Evolutionary conservation across 257 asterid species (phyloP), one percentile per base, ranked within the genome.

Genomic region (Solanum okadae): DNA sequence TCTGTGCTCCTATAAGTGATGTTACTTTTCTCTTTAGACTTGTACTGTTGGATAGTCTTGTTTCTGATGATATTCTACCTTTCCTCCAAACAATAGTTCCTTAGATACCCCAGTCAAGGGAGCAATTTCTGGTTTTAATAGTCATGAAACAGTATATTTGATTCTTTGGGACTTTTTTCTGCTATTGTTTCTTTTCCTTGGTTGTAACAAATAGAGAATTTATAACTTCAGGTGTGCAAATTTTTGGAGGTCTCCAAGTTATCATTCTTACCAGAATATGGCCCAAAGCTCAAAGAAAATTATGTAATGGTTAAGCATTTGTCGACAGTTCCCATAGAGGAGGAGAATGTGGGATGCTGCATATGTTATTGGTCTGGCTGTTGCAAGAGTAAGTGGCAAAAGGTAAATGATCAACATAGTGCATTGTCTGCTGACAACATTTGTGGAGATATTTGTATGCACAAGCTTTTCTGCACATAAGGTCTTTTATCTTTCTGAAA

Each of bases 181-280:
- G 85, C 37, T 49, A 18, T 46, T 81, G 70, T 31, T 89, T 75
- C 33, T 27, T 86, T 86, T 76, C 68, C 37, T 20, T 71, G 71
- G 70, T 22, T 86, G 72, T 81, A 29, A 81, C 68, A 81, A 15
- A 16, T 81, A 81, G 86, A 81, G 68, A 20, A 67, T 63, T 75
- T 27, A 18, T 20, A 75, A 68, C 89, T 86, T 84, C 86, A 96
- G 99, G 99, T 97, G 52, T 95, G 98, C 95, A 94, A 91, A 93
- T 97, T 97, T 91, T 92, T 97, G 97, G 99, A 97, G 94, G 99
- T 94, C 87, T 97, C 99, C 70, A 95, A 90, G 91, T 78, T 97
- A 87, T 97, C 99, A n/a, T 96, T 97, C 93, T 92, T 92, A 86
- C 94, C 89, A 70, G 96, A 97, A 88, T 97, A 91, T 89, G 99